Evolutionary conservation across 2,329 filamentous ascomycete species (phyloP).

Genomic region (Coniochaeta hoffmannii): DNA sequence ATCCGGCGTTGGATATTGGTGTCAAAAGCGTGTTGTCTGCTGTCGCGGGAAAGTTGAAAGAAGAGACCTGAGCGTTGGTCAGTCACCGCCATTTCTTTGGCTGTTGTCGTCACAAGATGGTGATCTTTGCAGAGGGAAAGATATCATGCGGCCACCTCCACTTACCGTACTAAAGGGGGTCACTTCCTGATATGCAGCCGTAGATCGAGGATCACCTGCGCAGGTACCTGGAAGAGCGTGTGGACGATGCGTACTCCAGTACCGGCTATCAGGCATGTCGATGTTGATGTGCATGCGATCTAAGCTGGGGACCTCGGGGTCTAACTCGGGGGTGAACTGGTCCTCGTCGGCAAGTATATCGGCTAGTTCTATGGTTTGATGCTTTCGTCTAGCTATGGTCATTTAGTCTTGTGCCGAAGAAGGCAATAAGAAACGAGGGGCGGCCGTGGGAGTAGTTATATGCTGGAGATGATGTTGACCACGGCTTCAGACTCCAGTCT

Average conservation of each 20-base stretch:
- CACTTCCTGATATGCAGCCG: constrained; percentile 11
- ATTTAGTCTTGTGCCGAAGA: background rate
- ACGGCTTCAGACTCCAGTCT: background rate
- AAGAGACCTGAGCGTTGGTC: constrained; percentile 18
- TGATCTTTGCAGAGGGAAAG: background rate
- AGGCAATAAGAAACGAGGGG: background rate
- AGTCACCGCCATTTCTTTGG: background rate
- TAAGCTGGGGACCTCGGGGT: constrained; percentile 8
- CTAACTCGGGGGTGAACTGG: constrained; percentile 10
- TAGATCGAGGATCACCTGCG: constrained; percentile 6
- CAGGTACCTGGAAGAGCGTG: constrained; percentile 12
- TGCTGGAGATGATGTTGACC: background rate
- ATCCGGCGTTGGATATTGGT: constrained; percentile 41
- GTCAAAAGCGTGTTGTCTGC: constrained; percentile 38
- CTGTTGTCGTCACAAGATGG: background rate
- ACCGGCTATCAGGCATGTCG: constrained; percentile 20
- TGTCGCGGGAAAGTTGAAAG: constrained; percentile 28
- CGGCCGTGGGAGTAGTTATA: constrained; percentile 1
- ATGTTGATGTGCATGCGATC: constrained; percentile 16
- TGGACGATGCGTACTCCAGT: constrained; percentile 15
- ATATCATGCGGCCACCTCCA: background rate
- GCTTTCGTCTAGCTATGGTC: constrained; percentile 9
- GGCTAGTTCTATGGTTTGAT: constrained; percentile 9
- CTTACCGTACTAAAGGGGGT: constrained; percentile 12
- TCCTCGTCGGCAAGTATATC: constrained; percentile 12